Base-by-base conservation (phyloP, 495 filamentous ascomycete species). In the Aspergillus cavernicola region DNA sequence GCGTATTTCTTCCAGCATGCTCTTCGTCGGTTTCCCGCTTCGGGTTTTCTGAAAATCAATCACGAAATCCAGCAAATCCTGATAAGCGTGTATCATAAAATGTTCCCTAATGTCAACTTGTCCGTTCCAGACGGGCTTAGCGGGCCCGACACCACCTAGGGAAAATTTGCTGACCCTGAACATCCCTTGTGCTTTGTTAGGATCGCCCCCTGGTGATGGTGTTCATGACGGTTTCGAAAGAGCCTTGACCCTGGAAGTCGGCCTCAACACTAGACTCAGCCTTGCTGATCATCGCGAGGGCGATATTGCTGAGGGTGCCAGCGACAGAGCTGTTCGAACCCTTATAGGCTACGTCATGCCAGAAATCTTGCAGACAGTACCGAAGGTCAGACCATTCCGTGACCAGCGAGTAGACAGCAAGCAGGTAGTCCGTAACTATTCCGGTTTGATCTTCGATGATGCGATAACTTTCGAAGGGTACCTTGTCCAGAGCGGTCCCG, bases 281-380 rank as follows among this genome's bases (percentile, higher is more conserved):
- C 28, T 63, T 59, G 39, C 71, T 63, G 44, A 79, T 52, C 61
- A 73, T 70, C 16, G 53, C 41, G 33, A 74, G 58, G 38, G 74
- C 70, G 9, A 73, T 29, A 43, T 73, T 74, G 28, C 67, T 74
- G 18, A 76, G 11, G 4, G 69, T 59, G 3, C 68, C 74, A 20
- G 76, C 76, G 28, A 75, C 66, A 6, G 73, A 77, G 31, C 54
- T 64, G 49, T 79, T 79, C 23, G 79, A 60, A 6, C 61, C 65
- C 2, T 66, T 53, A 55, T 76, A 73, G 3, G 73, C 70, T 31
- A 74, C 70, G n/a, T 79, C 62, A 13, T 51, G 65, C 76, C 75
- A 79, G 13, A 69, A n/a, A 8, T 46, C 56, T 45, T 76, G 74
- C 32, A 77, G 20, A 33, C 67, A 64, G 22, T 46, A 13, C 32